phyloP scores from a whole-genome alignment of 2,329 filamentous ascomycete species.

The Grosmannia huntii region DNA sequence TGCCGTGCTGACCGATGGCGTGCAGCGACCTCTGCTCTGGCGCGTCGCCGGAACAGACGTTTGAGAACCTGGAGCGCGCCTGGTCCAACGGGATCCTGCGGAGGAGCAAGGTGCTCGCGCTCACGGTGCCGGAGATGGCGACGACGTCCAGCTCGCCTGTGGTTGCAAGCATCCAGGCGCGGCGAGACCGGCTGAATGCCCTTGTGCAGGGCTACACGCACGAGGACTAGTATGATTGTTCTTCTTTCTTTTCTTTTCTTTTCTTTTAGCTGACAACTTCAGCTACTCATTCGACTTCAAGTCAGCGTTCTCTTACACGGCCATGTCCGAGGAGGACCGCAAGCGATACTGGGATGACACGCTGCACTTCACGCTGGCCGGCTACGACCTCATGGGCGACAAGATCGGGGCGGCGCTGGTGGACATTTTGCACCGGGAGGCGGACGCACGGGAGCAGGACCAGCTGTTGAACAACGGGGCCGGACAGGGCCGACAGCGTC shows the following conservation, averaged over 20 bases:
- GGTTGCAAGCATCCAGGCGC: not conserved
- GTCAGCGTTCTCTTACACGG: conserved; percentile 38
- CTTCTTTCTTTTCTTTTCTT: not conserved
- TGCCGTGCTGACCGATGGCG: not conserved
- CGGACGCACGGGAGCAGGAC: conserved; percentile 15
- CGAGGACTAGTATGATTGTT: conserved; percentile 32
- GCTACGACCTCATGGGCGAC: conserved; percentile 51
- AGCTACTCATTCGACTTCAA: conserved; percentile 46
- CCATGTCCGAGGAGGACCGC: conserved; percentile 31
- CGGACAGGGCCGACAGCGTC: conserved; percentile 1
- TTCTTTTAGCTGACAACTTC: not conserved
- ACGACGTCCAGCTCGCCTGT: conserved; percentile 3
- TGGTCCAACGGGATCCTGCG: conserved; percentile 38
- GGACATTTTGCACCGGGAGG: conserved; percentile 25
- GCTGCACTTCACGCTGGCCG: conserved; percentile 42
- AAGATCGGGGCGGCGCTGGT: conserved; percentile 41
- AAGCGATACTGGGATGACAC: conserved; percentile 46
- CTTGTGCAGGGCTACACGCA: conserved; percentile 36
- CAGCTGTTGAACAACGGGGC: not conserved
- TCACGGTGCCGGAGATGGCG: conserved; percentile 47
- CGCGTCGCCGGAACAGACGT: conserved; percentile 27
- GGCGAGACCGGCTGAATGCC: conserved; percentile 31
- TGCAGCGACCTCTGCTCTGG: conserved; percentile 35
- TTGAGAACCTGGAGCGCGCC: conserved; percentile 31
- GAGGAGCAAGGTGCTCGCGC: conserved; percentile 44